phyloP scores from a whole-genome alignment of 495 filamentous ascomycete genomes.

The Lindgomyces ingoldianus region DNA sequence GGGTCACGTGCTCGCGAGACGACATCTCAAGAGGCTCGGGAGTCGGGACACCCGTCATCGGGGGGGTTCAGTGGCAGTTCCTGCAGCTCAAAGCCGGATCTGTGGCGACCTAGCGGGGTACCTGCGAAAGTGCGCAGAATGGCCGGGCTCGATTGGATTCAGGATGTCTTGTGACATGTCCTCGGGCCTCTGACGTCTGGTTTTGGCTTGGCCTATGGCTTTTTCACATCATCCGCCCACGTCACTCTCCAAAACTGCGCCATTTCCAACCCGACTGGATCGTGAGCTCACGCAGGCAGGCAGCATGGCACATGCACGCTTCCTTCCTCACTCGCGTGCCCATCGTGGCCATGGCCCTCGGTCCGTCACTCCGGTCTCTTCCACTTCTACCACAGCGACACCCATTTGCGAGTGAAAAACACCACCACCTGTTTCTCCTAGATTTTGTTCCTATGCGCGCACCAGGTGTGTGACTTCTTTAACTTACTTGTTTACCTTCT shows the following conservation, averaged over 20 bases:
- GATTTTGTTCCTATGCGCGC: background rate
- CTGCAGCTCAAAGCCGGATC: background rate
- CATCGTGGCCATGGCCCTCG: background rate
- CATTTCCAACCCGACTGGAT: background rate
- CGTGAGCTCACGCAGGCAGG: too few species aligned
- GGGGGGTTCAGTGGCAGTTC: background rate
- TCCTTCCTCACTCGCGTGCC: background rate
- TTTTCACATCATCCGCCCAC: constrained; percentile 7
- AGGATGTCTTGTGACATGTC: background rate
- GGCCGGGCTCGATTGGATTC: background rate
- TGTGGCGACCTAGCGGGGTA: background rate
- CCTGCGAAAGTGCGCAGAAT: background rate
- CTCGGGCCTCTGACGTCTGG: background rate
- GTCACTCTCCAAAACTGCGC: background rate
- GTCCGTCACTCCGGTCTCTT: background rate
- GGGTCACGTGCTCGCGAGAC: background rate
- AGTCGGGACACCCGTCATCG: too few species aligned
- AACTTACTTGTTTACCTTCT: background rate
- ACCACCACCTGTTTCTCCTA: background rate
- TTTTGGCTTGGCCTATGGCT: background rate
- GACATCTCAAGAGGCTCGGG: too few species aligned
- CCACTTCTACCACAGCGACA: background rate
- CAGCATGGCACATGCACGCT: background rate
- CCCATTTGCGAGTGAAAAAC: too few species aligned
- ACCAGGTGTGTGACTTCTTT: constrained; percentile 10